Base-by-base conservation (phyloP, 208 protist genomes). In the Trypanosoma platydactyli region DNA sequence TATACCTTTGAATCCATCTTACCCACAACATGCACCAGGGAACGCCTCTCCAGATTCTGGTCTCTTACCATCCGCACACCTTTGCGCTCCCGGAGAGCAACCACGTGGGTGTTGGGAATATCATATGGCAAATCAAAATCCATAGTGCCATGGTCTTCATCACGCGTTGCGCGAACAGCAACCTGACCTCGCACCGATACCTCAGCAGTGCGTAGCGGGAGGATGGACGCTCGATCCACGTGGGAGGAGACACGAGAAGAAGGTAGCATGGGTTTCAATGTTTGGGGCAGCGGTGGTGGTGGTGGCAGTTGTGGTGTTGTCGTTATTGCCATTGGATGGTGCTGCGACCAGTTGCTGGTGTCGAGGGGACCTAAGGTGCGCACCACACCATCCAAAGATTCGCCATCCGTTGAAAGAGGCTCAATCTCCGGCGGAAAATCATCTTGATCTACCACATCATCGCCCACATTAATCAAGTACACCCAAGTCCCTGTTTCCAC, bases 61-160 rank as follows among this genome's bases (percentile, higher is more conserved):
- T 33, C 62, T 48, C 51, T 53, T 22, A 68, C 42, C 4, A 64
- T 51, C 9, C 63, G 20, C 13, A 24, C 55, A 15, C 45, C 53
- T 52, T 71, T 76, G 11, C 56, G 53, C 27, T 60, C 71, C 24
- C 35, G 46, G 15, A n/a, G 68, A 49, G 38, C 35, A 9, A n/a
- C 22, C 52, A 73, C 63, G n/a, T 50, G 25, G n/a, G 78, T 79
- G 53, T 82, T 71, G 5, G 82, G 82, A 51, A 92, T 66, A 25
- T 64, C 66, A 68, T 89, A 92, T 20, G 86, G 86, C 25, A 92
- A 64, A 35, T 85, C 53, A 60, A 92, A 86, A 70, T 78, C 68
- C n/a, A 18, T 51, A 6, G 22, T 18, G 27, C 30, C 22, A 49
- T 7, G 18, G 33, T 22, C 55, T 12, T 42, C 38, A 15, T 71